Evolutionary conservation across 2,329 filamentous ascomycete species (phyloP).

Genomic region (Teratosphaeria gauchensis): DNA sequence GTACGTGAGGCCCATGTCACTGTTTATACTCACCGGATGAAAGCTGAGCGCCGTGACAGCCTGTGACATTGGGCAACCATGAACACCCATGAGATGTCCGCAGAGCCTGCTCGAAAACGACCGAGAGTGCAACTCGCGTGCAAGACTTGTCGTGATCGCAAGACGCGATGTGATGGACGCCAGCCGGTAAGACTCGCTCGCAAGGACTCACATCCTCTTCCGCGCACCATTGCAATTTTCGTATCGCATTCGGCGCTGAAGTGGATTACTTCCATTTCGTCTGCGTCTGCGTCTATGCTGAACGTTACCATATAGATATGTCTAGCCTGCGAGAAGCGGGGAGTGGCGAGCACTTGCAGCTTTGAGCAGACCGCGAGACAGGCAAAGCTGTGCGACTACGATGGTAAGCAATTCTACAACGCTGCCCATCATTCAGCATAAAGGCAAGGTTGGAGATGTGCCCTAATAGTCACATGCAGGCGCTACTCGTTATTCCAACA

Average conservation of each 20-base stretch:
- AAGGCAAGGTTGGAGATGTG: background rate
- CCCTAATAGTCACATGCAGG: background rate
- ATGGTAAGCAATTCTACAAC: background rate
- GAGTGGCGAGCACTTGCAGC: constrained; percentile 10
- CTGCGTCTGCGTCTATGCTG: background rate
- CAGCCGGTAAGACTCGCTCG: constrained; percentile 5
- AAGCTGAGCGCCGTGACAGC: background rate
- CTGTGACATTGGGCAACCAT: background rate
- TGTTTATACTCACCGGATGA: background rate
- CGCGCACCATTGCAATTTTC: too few relatives aligned
- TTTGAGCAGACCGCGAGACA: constrained; percentile 6
- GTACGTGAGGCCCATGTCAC: background rate
- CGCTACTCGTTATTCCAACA: background rate
- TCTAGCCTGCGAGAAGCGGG: constrained; percentile 12
- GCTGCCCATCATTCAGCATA: background rate
- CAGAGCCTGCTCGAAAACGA: background rate
- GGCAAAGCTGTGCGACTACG: background rate
- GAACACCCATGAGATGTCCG: background rate
- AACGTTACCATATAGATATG: constrained; percentile 2
- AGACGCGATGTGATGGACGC: constrained; percentile 17
- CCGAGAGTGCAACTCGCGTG: constrained; percentile 5
- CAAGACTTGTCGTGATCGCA: constrained; percentile 15
- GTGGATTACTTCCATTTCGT: background rate
- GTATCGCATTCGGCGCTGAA: background rate
- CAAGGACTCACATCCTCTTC: background rate